Evolutionary conservation across 345 rosid species (phyloP).

Genomic region (Linum tenue): DNA sequence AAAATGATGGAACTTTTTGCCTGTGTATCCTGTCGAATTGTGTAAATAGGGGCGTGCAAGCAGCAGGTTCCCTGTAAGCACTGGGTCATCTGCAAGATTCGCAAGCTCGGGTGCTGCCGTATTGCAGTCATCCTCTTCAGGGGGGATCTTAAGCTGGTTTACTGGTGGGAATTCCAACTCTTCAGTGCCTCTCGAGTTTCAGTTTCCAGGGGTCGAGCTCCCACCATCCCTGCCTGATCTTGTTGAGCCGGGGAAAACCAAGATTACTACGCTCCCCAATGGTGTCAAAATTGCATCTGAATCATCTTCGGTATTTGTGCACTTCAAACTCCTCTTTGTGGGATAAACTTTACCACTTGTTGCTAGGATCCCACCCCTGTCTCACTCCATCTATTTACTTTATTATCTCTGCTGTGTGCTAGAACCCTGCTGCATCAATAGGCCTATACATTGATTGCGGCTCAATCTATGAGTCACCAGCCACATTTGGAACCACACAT

Average conservation of each 20-base stretch:
- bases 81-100: slow-evolving; percentile 30
- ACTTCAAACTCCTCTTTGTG: background rate
- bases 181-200: slow-evolving; percentile 45
- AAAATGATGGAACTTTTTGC: too few species aligned
- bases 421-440: slow-evolving; percentile 78
- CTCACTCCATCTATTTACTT: background rate
- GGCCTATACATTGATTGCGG: slow-evolving; percentile 70
- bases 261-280: slow-evolving; percentile 55
- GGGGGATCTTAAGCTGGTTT: slow-evolving; percentile 55
- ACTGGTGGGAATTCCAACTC: slow-evolving; percentile 38
- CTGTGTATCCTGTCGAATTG: too few species aligned
- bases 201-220: slow-evolving; percentile 43
- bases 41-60: slow-evolving; percentile 28
- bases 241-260: slow-evolving; percentile 48
- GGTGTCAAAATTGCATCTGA: slow-evolving; percentile 70
- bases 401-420: slow-evolving; percentile 12
- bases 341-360: background rate
- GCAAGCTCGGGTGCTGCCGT: slow-evolving; percentile 54
- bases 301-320: slow-evolving; percentile 38
- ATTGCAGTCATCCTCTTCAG: slow-evolving; percentile 26
- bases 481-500: slow-evolving; percentile 58
- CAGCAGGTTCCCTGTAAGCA: slow-evolving; percentile 17
- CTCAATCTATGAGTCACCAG: slow-evolving; percentile 62
- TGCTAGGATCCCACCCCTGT: background rate
- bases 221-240: slow-evolving; percentile 54